Base-by-base conservation (phyloP, 768 basidiomycete species). In the Hortiboletus flavorubellus region DNA sequence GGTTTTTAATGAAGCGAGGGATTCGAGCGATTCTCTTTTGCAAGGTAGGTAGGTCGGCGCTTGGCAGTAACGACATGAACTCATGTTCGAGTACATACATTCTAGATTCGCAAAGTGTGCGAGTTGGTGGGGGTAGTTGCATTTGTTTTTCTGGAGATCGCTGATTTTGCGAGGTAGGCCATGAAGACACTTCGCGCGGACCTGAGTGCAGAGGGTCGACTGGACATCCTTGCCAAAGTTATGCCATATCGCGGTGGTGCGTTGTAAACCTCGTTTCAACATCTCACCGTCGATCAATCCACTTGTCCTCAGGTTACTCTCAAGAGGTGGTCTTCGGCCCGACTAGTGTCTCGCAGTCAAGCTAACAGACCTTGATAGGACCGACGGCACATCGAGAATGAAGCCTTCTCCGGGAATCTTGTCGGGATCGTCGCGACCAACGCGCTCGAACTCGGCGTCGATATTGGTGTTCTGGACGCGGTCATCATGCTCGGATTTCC, bases 401-500 rank as follows among this genome's bases (percentile, higher is more conserved):
- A 94, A 63, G 93, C 93, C 5, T 96, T 96, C 65, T 83, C 85
- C 1, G 91, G 92, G 3, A 78, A 82, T 58, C 75, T 95, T 10
- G 80, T 96, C 0, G 93, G 93, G 12, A 87, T 95, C 43, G 79
- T 96, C 34, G 89, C 92, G 0, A 96, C 93, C 0, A 95, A 93
- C 62, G 93, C 93, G 0, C 78, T 95, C 12, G 93, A 96, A 69
- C 81, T 95, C 8, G 92, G 92, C 14, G 87, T 93, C n/a, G 91
- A 94, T 62, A 93, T 94, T 35, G 92, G 91, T 15, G 82, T 80
- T n/a, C 69, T 94, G 49, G 93, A 95, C 64, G 90, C 88, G 8
- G 93, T 95, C 40, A 82, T 96, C 52, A 90, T 93, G 81, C 80
- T 93, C 30, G 91, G 91, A 1, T 93, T 95, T 67, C 93, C 93